Conservation (phyloP, 306 rosid genomes). For the Glycine latifolia region DNA sequence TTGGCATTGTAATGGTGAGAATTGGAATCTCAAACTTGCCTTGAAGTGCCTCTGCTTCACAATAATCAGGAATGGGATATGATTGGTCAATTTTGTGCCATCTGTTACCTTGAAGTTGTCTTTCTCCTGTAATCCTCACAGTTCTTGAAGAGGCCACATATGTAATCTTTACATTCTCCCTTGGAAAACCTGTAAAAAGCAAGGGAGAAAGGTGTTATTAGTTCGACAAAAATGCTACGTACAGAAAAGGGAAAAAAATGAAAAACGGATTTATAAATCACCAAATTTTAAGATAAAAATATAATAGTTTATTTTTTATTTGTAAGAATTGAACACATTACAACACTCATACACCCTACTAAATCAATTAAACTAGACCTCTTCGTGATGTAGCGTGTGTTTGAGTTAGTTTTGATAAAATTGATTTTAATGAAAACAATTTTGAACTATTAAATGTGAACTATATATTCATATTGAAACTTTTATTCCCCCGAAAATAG, state of each 20-base stretch:
- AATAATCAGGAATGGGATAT: conserved; percentile 51
- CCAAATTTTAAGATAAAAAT: no score
- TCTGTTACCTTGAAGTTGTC: conserved; percentile 48
- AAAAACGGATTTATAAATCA: neutral
- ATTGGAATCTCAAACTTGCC: conserved; percentile 48
- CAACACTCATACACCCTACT: no score
- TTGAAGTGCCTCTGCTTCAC: conserved; percentile 43
- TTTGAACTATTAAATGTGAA: neutral
- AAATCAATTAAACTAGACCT: no score
- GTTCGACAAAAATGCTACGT: neutral
- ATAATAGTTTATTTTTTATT: no score
- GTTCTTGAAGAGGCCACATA: neutral
- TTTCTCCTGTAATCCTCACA: conserved; percentile 59
- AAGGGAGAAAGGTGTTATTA: neutral
- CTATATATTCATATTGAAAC: neutral
- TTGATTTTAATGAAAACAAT: no score
- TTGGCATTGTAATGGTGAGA: conserved; percentile 64
- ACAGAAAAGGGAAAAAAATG: no score
- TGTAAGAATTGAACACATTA: no score
- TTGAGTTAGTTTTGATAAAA: no score
- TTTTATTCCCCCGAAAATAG: neutral
- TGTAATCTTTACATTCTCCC: conserved; percentile 51
- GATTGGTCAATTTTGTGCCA: conserved; percentile 55
- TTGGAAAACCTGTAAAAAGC: conserved; percentile 54
- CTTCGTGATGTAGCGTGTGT: no score